Conservation (phyloP, 768 basidiomycete genomes). For the Nidularia pulvinata region DNA sequence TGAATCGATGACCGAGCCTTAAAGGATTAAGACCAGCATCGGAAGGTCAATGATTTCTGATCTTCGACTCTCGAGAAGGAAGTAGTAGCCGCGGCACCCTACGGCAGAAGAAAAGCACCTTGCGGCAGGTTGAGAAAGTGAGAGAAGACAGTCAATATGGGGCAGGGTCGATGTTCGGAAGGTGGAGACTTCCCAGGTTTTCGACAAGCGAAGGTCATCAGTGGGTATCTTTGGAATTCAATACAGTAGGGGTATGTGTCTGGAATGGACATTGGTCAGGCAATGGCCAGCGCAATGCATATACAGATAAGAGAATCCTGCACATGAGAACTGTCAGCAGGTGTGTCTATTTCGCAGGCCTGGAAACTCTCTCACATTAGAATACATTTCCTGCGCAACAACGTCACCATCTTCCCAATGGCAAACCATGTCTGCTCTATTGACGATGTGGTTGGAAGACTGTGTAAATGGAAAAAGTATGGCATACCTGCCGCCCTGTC, state of each 20-base stretch:
- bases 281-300: constrained; percentile 48
- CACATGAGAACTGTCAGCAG: constrained; percentile 1
- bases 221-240: constrained; percentile 19
- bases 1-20: background rate
- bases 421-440: constrained; percentile 77
- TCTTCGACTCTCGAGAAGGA: constrained; percentile 23
- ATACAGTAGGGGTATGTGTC: constrained; percentile 12
- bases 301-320: constrained; percentile 67
- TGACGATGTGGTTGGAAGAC: background rate
- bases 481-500: constrained; percentile 82
- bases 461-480: background rate
- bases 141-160: background rate
- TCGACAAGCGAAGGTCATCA: constrained; percentile 5
- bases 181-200: constrained; percentile 15
- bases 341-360: too few species aligned
- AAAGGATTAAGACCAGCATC: constrained; percentile 5
- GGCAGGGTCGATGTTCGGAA: background rate
- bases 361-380: constrained; percentile 52
- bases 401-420: constrained; percentile 90
- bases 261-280: constrained; percentile 17
- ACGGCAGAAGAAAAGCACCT: constrained; percentile 20
- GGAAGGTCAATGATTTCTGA: constrained; percentile 21
- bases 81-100: constrained; percentile 25
- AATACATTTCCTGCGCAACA: constrained; percentile 77
- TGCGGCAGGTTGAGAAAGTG: constrained; percentile 6